Percentiles rank a stretch among this genome's conserved stretches.
Evolutionary conservation across 2,329 filamentous ascomycete genomes (phyloP).

Genomic region (Trichoderma guizhouense): DNA sequence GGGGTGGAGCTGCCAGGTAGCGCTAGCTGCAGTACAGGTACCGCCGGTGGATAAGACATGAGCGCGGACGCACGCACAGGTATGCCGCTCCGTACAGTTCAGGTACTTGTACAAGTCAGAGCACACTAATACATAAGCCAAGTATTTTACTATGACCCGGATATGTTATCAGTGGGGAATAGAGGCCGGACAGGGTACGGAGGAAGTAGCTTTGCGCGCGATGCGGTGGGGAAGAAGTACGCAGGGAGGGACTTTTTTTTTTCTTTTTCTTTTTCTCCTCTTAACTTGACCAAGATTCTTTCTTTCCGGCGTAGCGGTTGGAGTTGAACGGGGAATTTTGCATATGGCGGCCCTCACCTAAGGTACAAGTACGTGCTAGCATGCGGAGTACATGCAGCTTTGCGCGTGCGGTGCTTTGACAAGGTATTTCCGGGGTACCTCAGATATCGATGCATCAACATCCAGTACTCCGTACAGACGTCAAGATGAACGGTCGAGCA

Average conservation of each 20-base stretch:
- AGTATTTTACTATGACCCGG: not conserved
- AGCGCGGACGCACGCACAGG: not conserved
- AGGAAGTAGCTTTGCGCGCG: slow-evolving; percentile 8
- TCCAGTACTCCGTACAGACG: not conserved
- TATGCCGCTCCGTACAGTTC: not conserved
- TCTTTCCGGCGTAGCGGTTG: not conserved
- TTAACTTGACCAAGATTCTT: not conserved
- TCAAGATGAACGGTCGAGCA: not conserved
- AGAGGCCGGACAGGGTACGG: slow-evolving; percentile 1
- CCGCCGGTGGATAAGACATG: not conserved
- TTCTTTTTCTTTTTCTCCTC: not conserved
- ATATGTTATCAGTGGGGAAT: slow-evolving; percentile 7
- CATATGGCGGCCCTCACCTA: not conserved
- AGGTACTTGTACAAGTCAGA: not conserved
- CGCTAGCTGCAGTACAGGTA: not conserved
- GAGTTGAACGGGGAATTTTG: not conserved
- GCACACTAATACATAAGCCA: not conserved
- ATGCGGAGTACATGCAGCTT: not conserved
- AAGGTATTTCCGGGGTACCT: not conserved
- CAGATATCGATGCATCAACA: not conserved
- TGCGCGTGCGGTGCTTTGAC: not conserved
- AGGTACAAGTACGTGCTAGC: not conserved
- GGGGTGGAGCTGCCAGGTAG: not conserved
- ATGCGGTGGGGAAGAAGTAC: not conserved
- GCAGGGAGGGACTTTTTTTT: slow-evolving; percentile 1